Conservation (phyloP, 345 rosid genomes). For the Hibiscus tridactylites region DNA sequence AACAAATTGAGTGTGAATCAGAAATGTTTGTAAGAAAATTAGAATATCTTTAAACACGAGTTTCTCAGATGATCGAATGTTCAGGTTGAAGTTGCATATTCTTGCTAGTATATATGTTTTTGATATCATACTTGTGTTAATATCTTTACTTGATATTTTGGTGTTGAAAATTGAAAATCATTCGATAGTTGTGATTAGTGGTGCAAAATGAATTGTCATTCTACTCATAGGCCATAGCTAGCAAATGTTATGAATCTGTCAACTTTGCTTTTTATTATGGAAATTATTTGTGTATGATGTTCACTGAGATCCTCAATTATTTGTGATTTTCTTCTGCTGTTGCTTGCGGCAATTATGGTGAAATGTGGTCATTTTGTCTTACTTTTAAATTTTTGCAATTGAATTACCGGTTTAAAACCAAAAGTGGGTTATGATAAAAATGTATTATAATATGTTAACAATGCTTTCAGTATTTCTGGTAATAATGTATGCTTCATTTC, state of each 20-base stretch:
- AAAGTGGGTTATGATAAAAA: too few relatives aligned
- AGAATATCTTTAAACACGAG: neutral
- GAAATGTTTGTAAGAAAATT: neutral
- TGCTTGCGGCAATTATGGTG: neutral
- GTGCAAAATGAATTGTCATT: neutral
- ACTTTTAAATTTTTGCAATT: neutral
- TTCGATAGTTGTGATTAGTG: neutral
- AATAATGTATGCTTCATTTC: neutral
- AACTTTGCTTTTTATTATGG: too few relatives aligned
- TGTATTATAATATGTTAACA: too few relatives aligned
- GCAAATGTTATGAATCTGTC: neutral
- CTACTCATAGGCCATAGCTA: neutral
- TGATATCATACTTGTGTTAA: neutral
- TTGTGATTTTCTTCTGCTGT: neutral
- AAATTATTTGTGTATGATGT: neutral
- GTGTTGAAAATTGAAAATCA: neutral
- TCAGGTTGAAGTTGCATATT: neutral
- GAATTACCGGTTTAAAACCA: neutral
- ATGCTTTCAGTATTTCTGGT: neutral
- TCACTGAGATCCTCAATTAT: neutral
- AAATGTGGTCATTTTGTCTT: neutral
- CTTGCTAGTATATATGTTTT: neutral
- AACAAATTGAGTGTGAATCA: neutral
- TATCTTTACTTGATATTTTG: neutral
- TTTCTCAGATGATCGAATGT: neutral